A percentile compares a stretch with the other conserved stretches of the same genome.
Conservation (phyloP, 306 rosid species). For the Medicago ruthenica region DNA sequence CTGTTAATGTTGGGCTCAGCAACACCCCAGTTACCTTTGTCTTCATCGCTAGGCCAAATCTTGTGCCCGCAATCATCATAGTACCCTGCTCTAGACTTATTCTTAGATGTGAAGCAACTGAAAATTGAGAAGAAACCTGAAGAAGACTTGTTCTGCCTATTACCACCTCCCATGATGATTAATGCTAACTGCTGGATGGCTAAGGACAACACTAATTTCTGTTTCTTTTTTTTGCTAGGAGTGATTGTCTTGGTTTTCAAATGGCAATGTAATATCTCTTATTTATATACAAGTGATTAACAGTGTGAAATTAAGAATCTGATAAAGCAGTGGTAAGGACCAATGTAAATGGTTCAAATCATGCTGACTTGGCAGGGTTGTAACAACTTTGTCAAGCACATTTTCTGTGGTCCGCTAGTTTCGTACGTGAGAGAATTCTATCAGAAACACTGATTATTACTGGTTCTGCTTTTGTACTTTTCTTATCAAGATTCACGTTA, state of each 20-base stretch:
- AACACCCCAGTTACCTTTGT: slow-evolving; percentile 52
- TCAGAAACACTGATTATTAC: background rate
- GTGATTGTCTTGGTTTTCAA: slow-evolving; percentile 11
- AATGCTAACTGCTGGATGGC: background rate
- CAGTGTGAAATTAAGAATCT: slow-evolving; percentile 34
- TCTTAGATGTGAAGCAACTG: slow-evolving; percentile 47
- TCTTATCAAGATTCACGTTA: slow-evolving; percentile 35
- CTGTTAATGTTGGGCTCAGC: slow-evolving; percentile 67
- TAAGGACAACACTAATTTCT: too few relatives aligned
- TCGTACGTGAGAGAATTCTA: slow-evolving; percentile 31
- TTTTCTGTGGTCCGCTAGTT: slow-evolving; percentile 48
- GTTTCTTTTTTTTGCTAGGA: background rate
- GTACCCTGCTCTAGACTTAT: slow-evolving; percentile 41
- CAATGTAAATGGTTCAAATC: slow-evolving; percentile 37
- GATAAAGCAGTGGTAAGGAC: slow-evolving; percentile 14
- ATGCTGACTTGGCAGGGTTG: slow-evolving; percentile 29
- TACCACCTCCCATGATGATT: slow-evolving; percentile 52
- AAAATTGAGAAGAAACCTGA: slow-evolving; percentile 61
- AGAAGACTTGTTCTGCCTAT: slow-evolving; percentile 47
- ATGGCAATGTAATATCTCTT: background rate
- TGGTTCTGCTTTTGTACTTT: slow-evolving; percentile 43
- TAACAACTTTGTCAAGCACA: slow-evolving; percentile 30
- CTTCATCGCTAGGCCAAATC: slow-evolving; percentile 70
- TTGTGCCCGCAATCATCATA: slow-evolving; percentile 39
- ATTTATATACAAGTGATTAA: slow-evolving; percentile 1